Evolutionary conservation across 768 basidiomycete genomes (phyloP), one percentile per base, ranked within the genome.

Genomic region (Suillus cothurnatus): DNA sequence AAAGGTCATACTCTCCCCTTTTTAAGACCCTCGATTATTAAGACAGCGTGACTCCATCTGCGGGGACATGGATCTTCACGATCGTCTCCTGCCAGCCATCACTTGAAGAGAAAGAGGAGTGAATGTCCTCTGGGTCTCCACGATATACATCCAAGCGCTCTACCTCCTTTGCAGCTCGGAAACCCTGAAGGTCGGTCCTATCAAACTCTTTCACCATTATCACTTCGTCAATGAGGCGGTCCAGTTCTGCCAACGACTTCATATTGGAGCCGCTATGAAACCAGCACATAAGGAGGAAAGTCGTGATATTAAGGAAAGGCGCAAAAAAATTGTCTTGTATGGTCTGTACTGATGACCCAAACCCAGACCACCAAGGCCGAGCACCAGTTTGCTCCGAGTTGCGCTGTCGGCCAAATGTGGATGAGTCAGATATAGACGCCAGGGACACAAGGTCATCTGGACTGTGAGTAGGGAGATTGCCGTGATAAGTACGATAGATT

Each of bases 181-280:
- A 68, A 6, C 53, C 63, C 19, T 34, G n/a, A 26, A 69, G 68
- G 32, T 69, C n/a, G 21, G n/a, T 15, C 28, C 17, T 38, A 21
- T 59, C 59, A n/a, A 69, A 69, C 49, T 69, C 68, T 9, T 45
- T 31, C 1, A 41, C 23, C 3, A 65, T 53, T 26, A 69, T 32
- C 14, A 69, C 68, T 0, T 69, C 52, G 4, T 43, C 21, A 11
- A 66, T 14, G 21, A 68, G 61, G 17, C 34, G 26, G 28, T 69
- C 49, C 11, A 68, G 34, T 21, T 58, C 55, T 11, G 34, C 61
- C 12, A 64, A 26, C 8, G 67, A 69, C 28, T 62, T 68, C 32
- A 31, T 53, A 26, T 53, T 67, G n/a, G 69, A 66, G 1, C 73
- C 70, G 28, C 62, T 64, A 49, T 71, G 61, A 34, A 67, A 53